Evolutionary conservation across 371 early-diverging fungal genomes (phyloP), one percentile per base, ranked within the genome.

Genomic region (Mortierella sp.): DNA sequence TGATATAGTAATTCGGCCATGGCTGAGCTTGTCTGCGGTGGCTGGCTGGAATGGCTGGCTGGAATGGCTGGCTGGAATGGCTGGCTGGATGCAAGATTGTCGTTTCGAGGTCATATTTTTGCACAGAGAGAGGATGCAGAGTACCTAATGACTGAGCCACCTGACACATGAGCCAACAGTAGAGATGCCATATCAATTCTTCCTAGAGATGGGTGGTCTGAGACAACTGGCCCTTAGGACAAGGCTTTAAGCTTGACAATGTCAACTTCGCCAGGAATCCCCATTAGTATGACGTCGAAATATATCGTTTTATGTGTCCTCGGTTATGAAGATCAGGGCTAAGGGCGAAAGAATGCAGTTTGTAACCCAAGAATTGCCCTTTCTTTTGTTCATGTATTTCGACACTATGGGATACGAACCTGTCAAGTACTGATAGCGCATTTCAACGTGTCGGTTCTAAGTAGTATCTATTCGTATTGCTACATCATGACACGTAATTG

Each of bases 311-410:
- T 19, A 15, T 13, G 8, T 73, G 16, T 16, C 32, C 0, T 13
- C 63, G 21, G 45, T 16, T 10, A 63, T 73, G 68, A 63, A 65
- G 43, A 40, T 65, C 19, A 53, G 43, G 36, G 65, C 65, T 6
- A 45, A 57, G 55, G 47, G 53, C 4, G 22, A 52, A 8, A 52
- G 8, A 22, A 19, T 22, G 22, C 10, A 43, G 43, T 43, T 43
- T 43, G 43, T 13, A 15, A 43, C 15, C 43, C 43, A 36, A 6
- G 36, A 36, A 36, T 36, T 36, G 36, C 6, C 36, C 36, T 36
- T 36, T 36, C 2, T 52, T 52, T 43, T 43, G 52, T n/a, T 4
- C 16, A 7, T 52, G 11, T 52, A 52, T 52, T 52, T 6, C 22
- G 8, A 52, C 9, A 21, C 19, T 8, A 52, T 28, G 36, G 36